Evolutionary conservation across 2,329 filamentous ascomycete genomes (phyloP).

Genomic region (Ramularia endophylla): DNA sequence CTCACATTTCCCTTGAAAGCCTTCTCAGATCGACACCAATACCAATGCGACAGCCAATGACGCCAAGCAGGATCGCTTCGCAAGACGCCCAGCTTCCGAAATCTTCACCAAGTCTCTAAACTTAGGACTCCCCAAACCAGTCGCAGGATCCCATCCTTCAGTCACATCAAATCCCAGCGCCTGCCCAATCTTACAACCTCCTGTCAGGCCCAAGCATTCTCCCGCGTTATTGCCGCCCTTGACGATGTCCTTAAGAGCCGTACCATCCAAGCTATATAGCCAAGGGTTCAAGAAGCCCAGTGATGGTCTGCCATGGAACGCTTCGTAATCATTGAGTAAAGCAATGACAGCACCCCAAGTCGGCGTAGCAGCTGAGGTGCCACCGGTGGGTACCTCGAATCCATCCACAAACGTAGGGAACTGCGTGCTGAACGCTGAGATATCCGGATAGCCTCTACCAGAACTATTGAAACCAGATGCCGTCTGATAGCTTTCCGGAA

Average conservation of each 20-base stretch:
- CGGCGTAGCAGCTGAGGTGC: constrained; percentile 50
- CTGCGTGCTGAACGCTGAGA: constrained; percentile 41
- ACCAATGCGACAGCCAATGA: too few species aligned
- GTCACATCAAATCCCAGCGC: constrained; percentile 13
- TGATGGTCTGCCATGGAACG: constrained; percentile 41
- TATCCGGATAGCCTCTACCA: constrained; percentile 41
- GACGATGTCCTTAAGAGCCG: constrained; percentile 45
- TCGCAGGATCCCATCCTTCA: constrained; percentile 18
- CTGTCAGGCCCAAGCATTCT: constrained; percentile 8
- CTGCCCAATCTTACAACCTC: constrained; percentile 12
- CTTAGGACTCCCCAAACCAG: constrained; percentile 16
- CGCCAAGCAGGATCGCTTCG: too few species aligned
- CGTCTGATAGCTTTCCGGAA: constrained; percentile 34
- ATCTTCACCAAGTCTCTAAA: too few species aligned
- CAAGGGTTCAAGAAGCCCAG: constrained; percentile 52
- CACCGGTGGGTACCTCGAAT: constrained; percentile 29
- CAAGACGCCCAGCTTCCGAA: too few species aligned
- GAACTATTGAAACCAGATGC: constrained; percentile 36
- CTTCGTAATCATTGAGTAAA: constrained; percentile 56
- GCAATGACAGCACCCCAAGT: constrained; percentile 53
- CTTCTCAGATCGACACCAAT: too few species aligned
- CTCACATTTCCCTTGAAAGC: too few species aligned
- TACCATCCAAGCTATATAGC: constrained; percentile 46
- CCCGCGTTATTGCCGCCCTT: constrained; percentile 28
- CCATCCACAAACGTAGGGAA: constrained; percentile 35